phyloP scores from a whole-genome alignment of 441 rosid genomes.

The Rhodomyrtus psidioides region DNA sequence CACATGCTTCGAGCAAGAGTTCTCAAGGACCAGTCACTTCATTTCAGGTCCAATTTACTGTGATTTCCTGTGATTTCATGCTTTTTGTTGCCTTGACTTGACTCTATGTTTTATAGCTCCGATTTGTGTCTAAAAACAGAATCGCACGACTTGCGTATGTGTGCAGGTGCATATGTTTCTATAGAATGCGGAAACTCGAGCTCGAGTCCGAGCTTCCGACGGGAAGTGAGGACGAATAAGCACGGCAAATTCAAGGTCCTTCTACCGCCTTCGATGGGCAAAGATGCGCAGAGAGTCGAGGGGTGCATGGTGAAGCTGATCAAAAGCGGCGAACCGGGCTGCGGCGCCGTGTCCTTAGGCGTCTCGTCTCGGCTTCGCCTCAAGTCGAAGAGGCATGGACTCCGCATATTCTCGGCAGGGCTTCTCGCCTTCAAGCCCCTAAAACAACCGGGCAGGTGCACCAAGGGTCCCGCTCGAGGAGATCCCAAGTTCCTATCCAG shows the following conservation, averaged over 20 bases:
- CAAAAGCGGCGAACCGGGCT: constrained; percentile 57
- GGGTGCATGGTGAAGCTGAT: constrained; percentile 57
- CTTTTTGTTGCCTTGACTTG: neutral
- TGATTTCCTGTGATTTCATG: neutral
- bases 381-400: constrained; percentile 39
- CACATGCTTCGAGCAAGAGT: constrained; percentile 59
- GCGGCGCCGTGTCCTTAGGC: constrained; percentile 56
- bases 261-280: constrained; percentile 59
- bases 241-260: constrained; percentile 61
- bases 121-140: neutral
- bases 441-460: constrained; percentile 52
- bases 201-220: constrained; percentile 29
- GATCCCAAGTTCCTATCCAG: neutral
- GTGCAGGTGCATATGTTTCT: constrained; percentile 67
- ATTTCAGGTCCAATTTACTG: constrained; percentile 45
- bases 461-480: constrained; percentile 35
- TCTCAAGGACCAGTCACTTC: constrained; percentile 52
- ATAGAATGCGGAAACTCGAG: constrained; percentile 56
- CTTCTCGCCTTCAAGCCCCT: constrained; percentile 75
- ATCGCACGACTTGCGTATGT: neutral
- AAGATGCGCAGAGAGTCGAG: constrained; percentile 51
- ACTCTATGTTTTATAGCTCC: neutral
- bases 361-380: constrained; percentile 55
- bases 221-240: constrained; percentile 57
- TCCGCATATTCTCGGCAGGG: constrained; percentile 72